Evolutionary conservation across 2,329 filamentous ascomycete genomes (phyloP).

Genomic region (Sclerotinia nivalis): DNA sequence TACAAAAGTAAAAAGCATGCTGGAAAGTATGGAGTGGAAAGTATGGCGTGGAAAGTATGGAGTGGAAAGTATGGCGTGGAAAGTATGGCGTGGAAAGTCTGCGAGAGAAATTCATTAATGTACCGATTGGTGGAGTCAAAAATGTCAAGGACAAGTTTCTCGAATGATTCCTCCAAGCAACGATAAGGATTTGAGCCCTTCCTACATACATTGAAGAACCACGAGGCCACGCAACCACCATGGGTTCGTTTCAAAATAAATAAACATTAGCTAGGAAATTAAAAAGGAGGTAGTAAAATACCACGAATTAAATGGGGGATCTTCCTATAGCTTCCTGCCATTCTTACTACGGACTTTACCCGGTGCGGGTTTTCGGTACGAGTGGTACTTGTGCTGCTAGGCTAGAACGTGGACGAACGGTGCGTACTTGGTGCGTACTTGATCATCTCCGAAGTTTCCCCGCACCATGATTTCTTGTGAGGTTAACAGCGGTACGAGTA

Average conservation of each 20-base stretch:
- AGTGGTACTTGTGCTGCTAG: not conserved
- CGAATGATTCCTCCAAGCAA: conserved; percentile 10
- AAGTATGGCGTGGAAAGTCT: not conserved
- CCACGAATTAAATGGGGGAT: not conserved
- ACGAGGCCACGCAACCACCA: not conserved
- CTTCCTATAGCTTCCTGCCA: not conserved
- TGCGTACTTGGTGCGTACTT: not conserved
- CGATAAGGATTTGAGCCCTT: not conserved
- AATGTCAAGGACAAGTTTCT: not conserved
- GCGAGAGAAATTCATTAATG: no score
- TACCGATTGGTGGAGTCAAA: conserved; percentile 9
- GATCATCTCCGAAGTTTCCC: not conserved
- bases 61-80: not conserved
- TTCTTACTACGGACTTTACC: not conserved
- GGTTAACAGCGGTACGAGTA: no score
- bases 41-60: not conserved
- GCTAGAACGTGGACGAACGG: not conserved
- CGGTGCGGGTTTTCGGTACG: not conserved
- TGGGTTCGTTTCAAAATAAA: not conserved
- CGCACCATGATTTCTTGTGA: not conserved
- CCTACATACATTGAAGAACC: not conserved
- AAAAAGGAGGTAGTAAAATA: not conserved
- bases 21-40: not conserved
- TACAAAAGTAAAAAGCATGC: not conserved
- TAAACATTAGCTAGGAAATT: not conserved